These are phyloP conservation scores for Grigorovia transvaalensis DNA, from an alignment of 805 yeast genomes.

Conservation along the genomic window DNA sequence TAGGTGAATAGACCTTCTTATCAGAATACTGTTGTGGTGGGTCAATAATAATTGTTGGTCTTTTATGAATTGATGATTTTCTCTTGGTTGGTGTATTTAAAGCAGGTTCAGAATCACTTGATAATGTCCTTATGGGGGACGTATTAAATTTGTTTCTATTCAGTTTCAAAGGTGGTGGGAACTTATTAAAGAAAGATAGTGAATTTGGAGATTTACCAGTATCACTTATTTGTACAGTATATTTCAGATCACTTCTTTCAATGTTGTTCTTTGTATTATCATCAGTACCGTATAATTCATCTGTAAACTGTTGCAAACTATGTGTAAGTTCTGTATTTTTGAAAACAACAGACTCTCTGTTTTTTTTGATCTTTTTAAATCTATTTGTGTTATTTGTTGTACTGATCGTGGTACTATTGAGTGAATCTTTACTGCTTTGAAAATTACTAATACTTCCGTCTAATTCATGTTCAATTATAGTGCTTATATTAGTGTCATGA, in stretches of 20 bases:
- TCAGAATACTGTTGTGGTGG: background rate
- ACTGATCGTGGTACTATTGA: background rate
- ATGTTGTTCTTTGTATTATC: background rate
- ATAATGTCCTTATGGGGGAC: background rate
- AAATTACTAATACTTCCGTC: background rate
- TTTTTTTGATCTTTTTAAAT: conserved; percentile 20
- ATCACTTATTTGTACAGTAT: background rate
- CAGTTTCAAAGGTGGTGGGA: conserved; percentile 2
- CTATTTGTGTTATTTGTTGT: conserved; percentile 4
- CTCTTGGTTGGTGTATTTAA: conserved; percentile 18
- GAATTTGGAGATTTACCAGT: conserved; percentile 2
- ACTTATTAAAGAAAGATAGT: conserved; percentile 8
- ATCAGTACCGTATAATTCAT: conserved; percentile 26
- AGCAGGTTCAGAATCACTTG: conserved; percentile 3
- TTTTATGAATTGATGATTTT: conserved; percentile 5
- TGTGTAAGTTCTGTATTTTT: conserved; percentile 25
- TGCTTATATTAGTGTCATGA: background rate
- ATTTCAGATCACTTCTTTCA: background rate
- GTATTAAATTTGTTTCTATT: background rate
- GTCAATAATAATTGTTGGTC: background rate
- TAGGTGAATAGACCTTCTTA: background rate
- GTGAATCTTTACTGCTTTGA: background rate
- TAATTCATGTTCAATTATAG: background rate
- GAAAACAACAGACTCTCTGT: conserved; percentile 20
- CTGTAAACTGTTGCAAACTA: conserved; percentile 28